These are phyloP conservation scores for Fusarium subglutinans DNA, from an alignment of 2,329 filamentous ascomycete species.

Conservation along the genomic window DNA sequence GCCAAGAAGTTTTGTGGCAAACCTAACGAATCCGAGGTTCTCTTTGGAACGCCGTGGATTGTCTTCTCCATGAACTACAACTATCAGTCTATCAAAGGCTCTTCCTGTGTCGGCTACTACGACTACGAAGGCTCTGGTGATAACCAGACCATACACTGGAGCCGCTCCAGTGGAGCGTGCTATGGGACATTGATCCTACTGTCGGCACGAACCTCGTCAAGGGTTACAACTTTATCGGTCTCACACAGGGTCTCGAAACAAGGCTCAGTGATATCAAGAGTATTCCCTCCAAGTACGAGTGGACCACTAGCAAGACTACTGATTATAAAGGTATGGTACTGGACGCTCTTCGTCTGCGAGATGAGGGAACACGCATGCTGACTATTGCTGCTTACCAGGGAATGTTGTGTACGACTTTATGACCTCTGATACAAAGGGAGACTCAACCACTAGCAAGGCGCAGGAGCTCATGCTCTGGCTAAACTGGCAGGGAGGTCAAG, in stretches of 20 bases:
- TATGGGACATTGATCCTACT: slow-evolving; percentile 22
- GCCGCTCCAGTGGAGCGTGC: slow-evolving; percentile 30
- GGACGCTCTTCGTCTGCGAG: too few species aligned
- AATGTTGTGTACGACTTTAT: slow-evolving; percentile 34
- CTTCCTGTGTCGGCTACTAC: background rate
- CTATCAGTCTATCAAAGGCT: too few species aligned
- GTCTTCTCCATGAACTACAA: too few species aligned
- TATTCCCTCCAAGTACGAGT: slow-evolving; percentile 22
- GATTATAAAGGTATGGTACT: slow-evolving; percentile 26
- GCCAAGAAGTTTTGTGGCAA: too few species aligned
- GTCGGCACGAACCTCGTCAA: slow-evolving; percentile 17
- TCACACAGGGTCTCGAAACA: slow-evolving; percentile 22
- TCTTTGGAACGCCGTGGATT: too few species aligned
- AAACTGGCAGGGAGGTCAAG: slow-evolving; percentile 19
- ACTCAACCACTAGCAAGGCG: slow-evolving; percentile 5
- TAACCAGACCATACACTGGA: background rate
- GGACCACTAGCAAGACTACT: slow-evolving; percentile 25
- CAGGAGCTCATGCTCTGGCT: slow-evolving; percentile 37
- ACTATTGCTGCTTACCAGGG: background rate
- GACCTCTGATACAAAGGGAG: slow-evolving; percentile 31
- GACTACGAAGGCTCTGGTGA: background rate
- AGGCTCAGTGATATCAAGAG: slow-evolving; percentile 13
- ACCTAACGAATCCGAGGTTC: too few species aligned
- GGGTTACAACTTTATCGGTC: slow-evolving; percentile 30
- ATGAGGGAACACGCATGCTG: background rate